Base-by-base conservation (phyloP, 495 filamentous ascomycete genomes). In the Tuber microsphaerosporum region DNA sequence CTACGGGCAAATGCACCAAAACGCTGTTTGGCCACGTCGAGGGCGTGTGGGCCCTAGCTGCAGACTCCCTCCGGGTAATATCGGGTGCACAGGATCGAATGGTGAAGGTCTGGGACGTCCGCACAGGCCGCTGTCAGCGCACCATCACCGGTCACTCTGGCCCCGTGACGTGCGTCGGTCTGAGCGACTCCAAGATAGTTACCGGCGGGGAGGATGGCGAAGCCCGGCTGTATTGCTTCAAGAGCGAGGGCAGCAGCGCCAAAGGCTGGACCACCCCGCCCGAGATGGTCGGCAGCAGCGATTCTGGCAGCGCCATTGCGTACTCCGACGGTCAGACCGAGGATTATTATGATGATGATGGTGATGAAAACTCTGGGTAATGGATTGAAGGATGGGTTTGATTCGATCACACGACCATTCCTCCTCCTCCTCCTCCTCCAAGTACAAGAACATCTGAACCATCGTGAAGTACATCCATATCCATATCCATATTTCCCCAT, bases 21-120 rank as follows among this genome's bases (percentile, higher is more conserved):
- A 97, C 93, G 6, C 94, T 97, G 85, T 99, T 98, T 76, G 95
- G 95, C 0, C 95, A 99, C 78, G 86, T 99, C 37, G 95, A 98
- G 83, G 95, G 95, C 39, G 90, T 99, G 37, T 99, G 95, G 95
- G 91, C 92, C 16, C 87, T 99, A 8, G 94, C 92, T 2, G 96
- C 92, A 2, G 96, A 99, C 83, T 93, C 92, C 0, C 86, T 99
- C 46, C 89, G 95, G 22, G 89, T 97, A 43, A 93, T 97, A 46
- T 92, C 91, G 73, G 95, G 94, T 17, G 91, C 92, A 46, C 91
- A 97, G 84, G 95, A 99, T 84, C 89, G 92, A 51, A 97, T 94
- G 90, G 92, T 97, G 83, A 97, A 97, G 83, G 91, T 96, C 51
- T 99, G 96, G 96, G 94, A 98, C 85, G 90, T 94, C 42, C 86